A percentile compares a stretch with the other conserved stretches of the same genome.
Evolutionary conservation across 768 basidiomycete species (phyloP).

Genomic region (Kwoniella europaea): DNA sequence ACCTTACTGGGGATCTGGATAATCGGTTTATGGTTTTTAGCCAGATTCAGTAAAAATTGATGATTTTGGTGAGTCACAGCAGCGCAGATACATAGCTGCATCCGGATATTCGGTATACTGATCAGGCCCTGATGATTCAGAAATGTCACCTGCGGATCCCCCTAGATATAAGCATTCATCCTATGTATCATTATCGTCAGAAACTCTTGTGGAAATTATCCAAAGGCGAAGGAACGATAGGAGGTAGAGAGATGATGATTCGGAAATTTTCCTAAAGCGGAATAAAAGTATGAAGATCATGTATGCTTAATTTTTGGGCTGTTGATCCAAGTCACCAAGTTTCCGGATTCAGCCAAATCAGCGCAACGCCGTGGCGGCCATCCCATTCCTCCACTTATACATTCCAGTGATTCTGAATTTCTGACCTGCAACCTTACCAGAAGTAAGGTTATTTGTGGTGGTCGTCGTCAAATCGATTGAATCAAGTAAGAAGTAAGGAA

Average conservation of each 20-base stretch:
- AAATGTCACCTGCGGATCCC: neutral
- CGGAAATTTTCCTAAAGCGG: neutral
- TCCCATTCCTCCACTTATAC: neutral
- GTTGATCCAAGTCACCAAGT: neutral
- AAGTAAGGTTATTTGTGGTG: slow-evolving; percentile 1
- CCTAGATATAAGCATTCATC: no score
- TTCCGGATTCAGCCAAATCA: slow-evolving; percentile 6
- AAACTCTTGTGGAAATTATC: neutral
- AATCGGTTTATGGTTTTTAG: neutral
- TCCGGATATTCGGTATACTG: neutral
- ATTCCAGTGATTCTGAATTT: slow-evolving; percentile 1
- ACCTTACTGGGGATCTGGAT: slow-evolving; percentile 2
- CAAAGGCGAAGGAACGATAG: neutral
- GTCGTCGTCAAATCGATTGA: neutral
- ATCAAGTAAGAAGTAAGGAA: neutral
- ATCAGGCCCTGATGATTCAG: neutral
- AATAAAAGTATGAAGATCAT: no score
- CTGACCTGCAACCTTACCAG: neutral
- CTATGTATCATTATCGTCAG: neutral
- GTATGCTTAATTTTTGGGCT: neutral
- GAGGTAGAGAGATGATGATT: neutral
- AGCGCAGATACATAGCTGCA: neutral
- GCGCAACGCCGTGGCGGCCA: neutral
- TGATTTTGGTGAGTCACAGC: neutral
- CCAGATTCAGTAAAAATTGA: slow-evolving; percentile 2